Evolutionary conservation across 2,329 filamentous ascomycete species (phyloP), one percentile per base, ranked within the genome.

Genomic region (Diaporthe sp.): DNA sequence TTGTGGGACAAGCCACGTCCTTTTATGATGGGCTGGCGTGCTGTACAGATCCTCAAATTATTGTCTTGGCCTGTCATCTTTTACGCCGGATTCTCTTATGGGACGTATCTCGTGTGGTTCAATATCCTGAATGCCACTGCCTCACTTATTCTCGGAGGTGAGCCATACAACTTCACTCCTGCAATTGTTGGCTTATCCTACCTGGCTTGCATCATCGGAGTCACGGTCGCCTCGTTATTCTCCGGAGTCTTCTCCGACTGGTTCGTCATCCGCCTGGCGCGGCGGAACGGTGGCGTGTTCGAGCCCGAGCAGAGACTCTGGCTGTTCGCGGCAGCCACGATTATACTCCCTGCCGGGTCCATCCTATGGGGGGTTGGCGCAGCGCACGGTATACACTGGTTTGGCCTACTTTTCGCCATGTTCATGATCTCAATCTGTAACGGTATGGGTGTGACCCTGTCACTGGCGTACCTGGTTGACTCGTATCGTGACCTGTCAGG

Each of bases 361-460:
- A 84, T 89, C 53, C 80, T 89, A 1, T 89, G 87, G 87, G 88
- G 88, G 42, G 85, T 89, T 0, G 88, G 88, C 7, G 87, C 88
- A 3, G 86, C 86, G 57, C 83, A 87, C 46, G 77, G 83, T 6
- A 78, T 89, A n/a, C 87, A 89, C 39, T 77, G 76, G 76, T 77
- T 89, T 60, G 88, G 87, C 1, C 80, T 87, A 8, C 81, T 89
- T 4, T 84, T 88, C 44, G 87, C 85, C 1, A 87, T 88, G 84
- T 86, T 85, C 34, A 81, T 87, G 37, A 85, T 89, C 34, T 86
- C 84, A 1, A 77, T 82, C 68, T 85, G 84, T 19, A 88, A 86
- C 70, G 83, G 83, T 2, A 80, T 88, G 53, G 87, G 86, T 2
- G 78, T 87, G 15, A 84, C 85, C 42, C 76, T 88, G 10, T 84